Conservation (phyloP, 2,329 filamentous ascomycete species). For the Penicillium vulpinum region DNA sequence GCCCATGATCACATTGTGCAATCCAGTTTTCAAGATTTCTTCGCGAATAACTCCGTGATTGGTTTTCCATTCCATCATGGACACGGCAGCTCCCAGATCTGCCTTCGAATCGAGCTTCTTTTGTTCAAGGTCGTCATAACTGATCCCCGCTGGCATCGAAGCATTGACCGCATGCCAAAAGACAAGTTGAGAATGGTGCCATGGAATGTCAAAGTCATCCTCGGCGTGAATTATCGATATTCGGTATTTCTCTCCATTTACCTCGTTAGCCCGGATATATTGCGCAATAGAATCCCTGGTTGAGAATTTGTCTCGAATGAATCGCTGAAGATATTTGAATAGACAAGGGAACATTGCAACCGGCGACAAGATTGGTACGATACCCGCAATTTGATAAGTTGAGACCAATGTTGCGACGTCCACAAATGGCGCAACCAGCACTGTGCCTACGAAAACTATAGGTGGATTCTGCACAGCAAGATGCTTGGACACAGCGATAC, state of each 20-base stretch:
- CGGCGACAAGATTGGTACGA: constrained; percentile 56
- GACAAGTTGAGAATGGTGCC: constrained; percentile 16
- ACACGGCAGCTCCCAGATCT: constrained; percentile 52
- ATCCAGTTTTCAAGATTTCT: constrained; percentile 56
- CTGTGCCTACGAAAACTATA: constrained; percentile 53
- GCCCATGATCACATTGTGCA: constrained; percentile 61
- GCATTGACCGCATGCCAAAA: constrained; percentile 57
- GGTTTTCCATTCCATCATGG: constrained; percentile 51
- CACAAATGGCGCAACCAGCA: constrained; percentile 59
- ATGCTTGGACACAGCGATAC: constrained; percentile 47
- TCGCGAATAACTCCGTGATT: constrained; percentile 53
- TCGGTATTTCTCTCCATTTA: constrained; percentile 26
- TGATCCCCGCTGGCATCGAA: constrained; percentile 38
- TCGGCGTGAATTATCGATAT: constrained; percentile 38
- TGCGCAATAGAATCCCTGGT: constrained; percentile 13
- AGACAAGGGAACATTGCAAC: constrained; percentile 48
- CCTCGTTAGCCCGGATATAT: constrained; percentile 10
- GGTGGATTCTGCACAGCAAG: constrained; percentile 46
- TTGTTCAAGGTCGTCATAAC: constrained; percentile 48
- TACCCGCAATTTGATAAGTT: constrained; percentile 59
- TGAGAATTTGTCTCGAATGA: constrained; percentile 14
- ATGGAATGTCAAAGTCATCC: constrained; percentile 39
- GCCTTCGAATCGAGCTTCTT: constrained; percentile 44
- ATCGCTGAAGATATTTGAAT: constrained; percentile 12
- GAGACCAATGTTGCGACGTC: constrained; percentile 56